Evolutionary conservation across 495 filamentous ascomycete genomes (phyloP), one percentile per base, ranked within the genome.

Genomic region (Chaetomium tenue): DNA sequence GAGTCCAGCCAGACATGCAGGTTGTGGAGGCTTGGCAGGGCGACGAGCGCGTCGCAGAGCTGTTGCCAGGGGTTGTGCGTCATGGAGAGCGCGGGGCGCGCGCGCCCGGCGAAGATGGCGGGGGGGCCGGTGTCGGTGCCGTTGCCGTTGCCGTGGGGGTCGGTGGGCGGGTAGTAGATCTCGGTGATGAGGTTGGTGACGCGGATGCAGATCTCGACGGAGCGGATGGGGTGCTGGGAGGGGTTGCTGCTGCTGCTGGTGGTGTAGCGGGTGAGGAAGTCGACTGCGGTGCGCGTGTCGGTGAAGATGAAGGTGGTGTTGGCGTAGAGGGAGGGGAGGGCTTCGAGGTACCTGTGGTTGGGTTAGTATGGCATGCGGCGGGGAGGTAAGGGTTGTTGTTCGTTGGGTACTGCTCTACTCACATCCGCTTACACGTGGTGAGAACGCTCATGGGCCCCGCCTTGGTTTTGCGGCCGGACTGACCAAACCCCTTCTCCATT

Each of bases 391-490:
- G 44, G 42, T 46, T 2, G 18, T 47, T 47, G 33, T 6, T 44
- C 4, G 40, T 15, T 18, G 15, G 13, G 11, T 22, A 63, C n/a
- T n/a, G n/a, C n/a, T n/a, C n/a, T n/a, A n/a, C 63, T 64, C 44
- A 75, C 69, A 72, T 72, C 33, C 71, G 71, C 48, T 72, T 76
- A 48, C 71, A 75, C 26, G 67, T 40, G 5, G 16, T 26, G 30
- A 64, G 15, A 4, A 60, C 0, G 16, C 46, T 18, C 30, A 63
- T 2, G 26, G 20, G 23, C 0, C 39, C 58, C n/a, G 28, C 8
- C 13, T 61, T 7, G 9, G 16, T 13, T 22, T 20, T 5, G 28
- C 3, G 3, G 28, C 28, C 6, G 6, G 3, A 2, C 28, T 30
- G 28, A 6, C 28, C 28, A 30, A 30, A 6, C 28, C 28, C 28